These are phyloP conservation scores for Penicillium paneum DNA, from an alignment of 2,329 filamentous ascomycete genomes.

Conservation along the genomic window DNA sequence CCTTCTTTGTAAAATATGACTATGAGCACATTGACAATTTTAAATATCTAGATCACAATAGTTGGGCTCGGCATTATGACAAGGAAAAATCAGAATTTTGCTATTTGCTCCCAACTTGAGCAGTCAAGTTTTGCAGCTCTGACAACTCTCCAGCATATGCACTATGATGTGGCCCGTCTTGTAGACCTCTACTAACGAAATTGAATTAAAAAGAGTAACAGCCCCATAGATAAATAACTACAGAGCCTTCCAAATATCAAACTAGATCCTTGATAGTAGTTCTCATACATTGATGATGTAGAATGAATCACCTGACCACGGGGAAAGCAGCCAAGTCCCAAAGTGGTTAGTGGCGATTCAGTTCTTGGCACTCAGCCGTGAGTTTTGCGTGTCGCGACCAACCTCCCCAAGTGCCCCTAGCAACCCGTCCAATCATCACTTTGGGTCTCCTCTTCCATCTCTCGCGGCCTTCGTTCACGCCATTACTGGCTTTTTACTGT, in stretches of 20 bases:
- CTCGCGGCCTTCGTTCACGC: conserved; percentile 4
- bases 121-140: neutral
- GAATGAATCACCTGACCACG: neutral
- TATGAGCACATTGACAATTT: neutral
- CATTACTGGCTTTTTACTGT: conserved; percentile 6
- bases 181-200: neutral
- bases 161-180: neutral
- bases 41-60: neutral
- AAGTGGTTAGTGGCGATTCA: conserved; percentile 17
- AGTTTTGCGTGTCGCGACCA: conserved; percentile 35
- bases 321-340: neutral
- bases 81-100: no score
- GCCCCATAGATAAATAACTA: no score
- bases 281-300: neutral
- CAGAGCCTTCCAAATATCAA: neutral
- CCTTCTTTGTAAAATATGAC: neutral
- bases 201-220: neutral
- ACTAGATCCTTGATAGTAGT: neutral
- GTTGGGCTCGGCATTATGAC: no score
- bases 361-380: conserved; percentile 32
- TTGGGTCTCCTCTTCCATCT: conserved; percentile 14
- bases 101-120: neutral
- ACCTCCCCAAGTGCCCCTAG: conserved; percentile 31
- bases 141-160: neutral
- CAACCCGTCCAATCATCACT: conserved; percentile 24